phyloP scores from a whole-genome alignment of 2,329 filamentous ascomycete species.

The Colletotrichum sp. region DNA sequence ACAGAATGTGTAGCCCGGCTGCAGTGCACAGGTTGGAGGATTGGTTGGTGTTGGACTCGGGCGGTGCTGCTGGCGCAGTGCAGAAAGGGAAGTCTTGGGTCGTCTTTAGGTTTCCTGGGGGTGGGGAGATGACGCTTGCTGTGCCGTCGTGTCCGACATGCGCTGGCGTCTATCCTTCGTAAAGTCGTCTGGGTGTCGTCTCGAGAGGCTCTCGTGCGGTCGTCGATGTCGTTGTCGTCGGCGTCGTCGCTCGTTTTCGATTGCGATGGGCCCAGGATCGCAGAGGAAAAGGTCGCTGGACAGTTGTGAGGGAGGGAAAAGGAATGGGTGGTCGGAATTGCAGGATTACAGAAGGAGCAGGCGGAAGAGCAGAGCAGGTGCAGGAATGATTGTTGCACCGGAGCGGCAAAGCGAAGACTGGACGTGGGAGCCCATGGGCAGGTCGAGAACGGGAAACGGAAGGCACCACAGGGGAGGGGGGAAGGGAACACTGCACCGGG shows the following conservation, averaged over 20 bases:
- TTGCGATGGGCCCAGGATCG: background rate
- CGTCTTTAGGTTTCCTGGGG: slow-evolving; percentile 4
- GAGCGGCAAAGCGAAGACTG: background rate
- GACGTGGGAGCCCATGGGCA: background rate
- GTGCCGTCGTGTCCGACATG: background rate
- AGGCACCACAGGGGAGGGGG: background rate
- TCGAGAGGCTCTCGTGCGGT: background rate
- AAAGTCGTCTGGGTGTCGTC: background rate
- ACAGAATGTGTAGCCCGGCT: background rate
- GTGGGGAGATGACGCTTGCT: slow-evolving; percentile 11
- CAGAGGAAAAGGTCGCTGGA: background rate
- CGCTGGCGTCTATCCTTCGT: background rate
- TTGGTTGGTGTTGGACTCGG: background rate
- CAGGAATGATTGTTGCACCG: background rate
- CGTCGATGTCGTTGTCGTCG: background rate
- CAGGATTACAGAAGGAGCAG: background rate
- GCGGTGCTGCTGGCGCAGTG: background rate
- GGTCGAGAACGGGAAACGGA: background rate
- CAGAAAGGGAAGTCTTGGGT: background rate
- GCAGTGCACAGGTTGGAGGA: background rate
- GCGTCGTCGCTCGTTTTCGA: background rate
- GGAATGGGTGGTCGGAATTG: background rate
- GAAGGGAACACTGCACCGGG: background rate
- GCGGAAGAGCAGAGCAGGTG: background rate
- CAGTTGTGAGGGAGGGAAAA: background rate